Evolutionary conservation across 345 rosid genomes (phyloP).

Genomic region (Kernera saxatilis): DNA sequence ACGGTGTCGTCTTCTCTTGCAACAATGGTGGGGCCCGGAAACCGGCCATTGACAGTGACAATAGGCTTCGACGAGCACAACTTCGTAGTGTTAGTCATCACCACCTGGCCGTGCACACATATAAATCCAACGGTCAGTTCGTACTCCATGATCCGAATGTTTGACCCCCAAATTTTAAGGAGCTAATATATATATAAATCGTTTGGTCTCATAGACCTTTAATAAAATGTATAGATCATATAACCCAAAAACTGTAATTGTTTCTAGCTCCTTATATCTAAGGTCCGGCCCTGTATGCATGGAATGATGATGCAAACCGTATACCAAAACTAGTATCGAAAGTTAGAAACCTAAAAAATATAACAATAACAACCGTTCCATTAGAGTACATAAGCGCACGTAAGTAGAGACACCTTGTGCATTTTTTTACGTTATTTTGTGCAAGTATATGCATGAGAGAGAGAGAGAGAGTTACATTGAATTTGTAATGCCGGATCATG

Average conservation of each 20-base stretch:
- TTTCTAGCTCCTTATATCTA: too few relatives aligned
- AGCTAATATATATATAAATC: too few relatives aligned
- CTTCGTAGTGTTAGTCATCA: constrained; percentile 51
- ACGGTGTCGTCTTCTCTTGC: constrained; percentile 82
- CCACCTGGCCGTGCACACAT: constrained; percentile 44
- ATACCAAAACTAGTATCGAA: too few relatives aligned
- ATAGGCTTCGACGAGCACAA: constrained; percentile 72
- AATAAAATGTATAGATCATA: too few relatives aligned
- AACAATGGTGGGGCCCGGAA: constrained; percentile 78
- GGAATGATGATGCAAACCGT: too few relatives aligned
- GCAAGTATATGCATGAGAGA: neutral
- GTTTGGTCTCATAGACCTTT: too few relatives aligned
- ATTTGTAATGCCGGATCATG: constrained; percentile 63
- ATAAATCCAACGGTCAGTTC: neutral
- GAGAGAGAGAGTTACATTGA: constrained; percentile 47
- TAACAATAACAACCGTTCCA: too few relatives aligned
- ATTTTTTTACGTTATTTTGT: neutral
- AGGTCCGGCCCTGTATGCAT: too few relatives aligned
- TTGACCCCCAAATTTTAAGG: too few relatives aligned
- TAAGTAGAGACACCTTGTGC: neutral
- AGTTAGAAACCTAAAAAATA: too few relatives aligned
- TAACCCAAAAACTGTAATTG: too few relatives aligned
- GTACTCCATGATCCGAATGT: neutral
- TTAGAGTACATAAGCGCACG: neutral
- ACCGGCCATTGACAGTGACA: constrained; percentile 73